A percentile compares a stretch with the other conserved stretches of the same genome.
phyloP scores from a whole-genome alignment of 495 filamentous ascomycete species.

The Penicillium chermesinum region DNA sequence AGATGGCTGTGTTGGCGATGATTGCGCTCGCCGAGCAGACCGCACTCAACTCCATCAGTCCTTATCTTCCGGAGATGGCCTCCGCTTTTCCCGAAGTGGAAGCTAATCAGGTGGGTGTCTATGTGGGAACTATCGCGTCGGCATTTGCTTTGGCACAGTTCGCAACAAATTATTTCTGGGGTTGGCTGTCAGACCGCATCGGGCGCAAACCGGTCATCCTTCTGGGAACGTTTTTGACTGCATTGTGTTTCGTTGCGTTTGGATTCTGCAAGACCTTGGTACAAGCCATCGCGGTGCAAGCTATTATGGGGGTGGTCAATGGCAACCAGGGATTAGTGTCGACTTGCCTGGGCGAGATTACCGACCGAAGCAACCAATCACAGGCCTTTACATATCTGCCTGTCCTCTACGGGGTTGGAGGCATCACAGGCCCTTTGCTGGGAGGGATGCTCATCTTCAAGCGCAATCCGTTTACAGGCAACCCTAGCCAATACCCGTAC shows the following conservation, averaged over 20 bases:
- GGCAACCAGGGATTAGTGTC: slow-evolving; percentile 86
- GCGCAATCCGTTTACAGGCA: slow-evolving; percentile 47
- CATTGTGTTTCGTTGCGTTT: slow-evolving; percentile 76
- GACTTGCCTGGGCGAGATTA: slow-evolving; percentile 91
- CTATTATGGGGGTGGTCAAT: slow-evolving; percentile 86
- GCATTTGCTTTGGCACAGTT: slow-evolving; percentile 91
- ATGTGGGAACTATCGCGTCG: slow-evolving; percentile 84
- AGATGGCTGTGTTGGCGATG: slow-evolving; percentile 78
- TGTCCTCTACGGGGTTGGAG: slow-evolving; percentile 86
- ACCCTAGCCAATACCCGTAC: slow-evolving; percentile 68
- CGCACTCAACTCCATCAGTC: slow-evolving; percentile 92
- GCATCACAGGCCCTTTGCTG: slow-evolving; percentile 84
- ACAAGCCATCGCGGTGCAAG: slow-evolving; percentile 81
- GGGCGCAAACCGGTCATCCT: slow-evolving; percentile 93
- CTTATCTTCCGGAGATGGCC: slow-evolving; percentile 91
- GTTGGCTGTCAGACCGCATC: slow-evolving; percentile 79
- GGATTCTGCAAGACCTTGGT: slow-evolving; percentile 78
- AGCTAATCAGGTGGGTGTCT: slow-evolving; percentile 66
- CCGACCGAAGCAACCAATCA: slow-evolving; percentile 89
- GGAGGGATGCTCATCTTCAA: slow-evolving; percentile 75
- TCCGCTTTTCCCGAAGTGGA: slow-evolving; percentile 77
- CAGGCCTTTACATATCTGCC: slow-evolving; percentile 88
- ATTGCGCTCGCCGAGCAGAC: slow-evolving; percentile 93
- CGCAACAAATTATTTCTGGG: slow-evolving; percentile 90
- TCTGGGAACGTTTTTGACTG: slow-evolving; percentile 75